phyloP scores from a whole-genome alignment of 768 basidiomycete species.

The Psilocybe sp. region DNA sequence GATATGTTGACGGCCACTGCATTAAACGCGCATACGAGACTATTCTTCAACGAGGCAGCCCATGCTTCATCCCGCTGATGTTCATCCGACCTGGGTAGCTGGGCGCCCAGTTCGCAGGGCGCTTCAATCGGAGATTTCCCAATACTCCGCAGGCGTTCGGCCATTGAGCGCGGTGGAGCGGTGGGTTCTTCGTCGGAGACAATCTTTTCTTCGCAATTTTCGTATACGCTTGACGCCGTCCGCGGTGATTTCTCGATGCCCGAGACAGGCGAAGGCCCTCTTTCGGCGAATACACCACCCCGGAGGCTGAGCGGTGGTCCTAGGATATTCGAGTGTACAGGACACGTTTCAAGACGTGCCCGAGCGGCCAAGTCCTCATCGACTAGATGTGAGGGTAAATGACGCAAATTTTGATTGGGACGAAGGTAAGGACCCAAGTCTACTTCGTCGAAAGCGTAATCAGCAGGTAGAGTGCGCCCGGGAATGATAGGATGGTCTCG shows the following conservation, averaged over 20 bases:
- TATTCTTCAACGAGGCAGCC: conserved; percentile 15
- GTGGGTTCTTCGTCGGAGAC: neutral
- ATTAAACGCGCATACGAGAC: conserved; percentile 45
- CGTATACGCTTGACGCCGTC: too few species aligned
- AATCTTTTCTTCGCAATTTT: neutral
- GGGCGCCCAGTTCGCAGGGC: conserved; percentile 12
- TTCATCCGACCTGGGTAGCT: conserved; percentile 28
- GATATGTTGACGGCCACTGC: conserved; percentile 43
- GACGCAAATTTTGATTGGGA: conserved; percentile 15
- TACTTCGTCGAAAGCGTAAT: conserved; percentile 16
- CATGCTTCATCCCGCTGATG: conserved; percentile 13
- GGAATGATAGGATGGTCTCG: neutral
- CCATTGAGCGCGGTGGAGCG: conserved; percentile 13
- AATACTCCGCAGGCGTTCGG: conserved; percentile 18
- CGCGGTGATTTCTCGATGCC: neutral
- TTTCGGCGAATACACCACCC: neutral
- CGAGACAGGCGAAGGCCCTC: neutral
- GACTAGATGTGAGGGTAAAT: conserved; percentile 28
- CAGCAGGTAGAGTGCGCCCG: conserved; percentile 19
- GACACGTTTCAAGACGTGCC: neutral
- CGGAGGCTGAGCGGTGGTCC: neutral
- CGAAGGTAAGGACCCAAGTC: conserved; percentile 3
- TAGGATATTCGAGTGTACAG: neutral
- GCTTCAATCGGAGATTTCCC: conserved; percentile 14
- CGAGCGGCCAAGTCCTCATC: conserved; percentile 18